Base-by-base conservation (phyloP, 2,329 filamentous ascomycete genomes). In the Malbranchea cinnamomea region DNA sequence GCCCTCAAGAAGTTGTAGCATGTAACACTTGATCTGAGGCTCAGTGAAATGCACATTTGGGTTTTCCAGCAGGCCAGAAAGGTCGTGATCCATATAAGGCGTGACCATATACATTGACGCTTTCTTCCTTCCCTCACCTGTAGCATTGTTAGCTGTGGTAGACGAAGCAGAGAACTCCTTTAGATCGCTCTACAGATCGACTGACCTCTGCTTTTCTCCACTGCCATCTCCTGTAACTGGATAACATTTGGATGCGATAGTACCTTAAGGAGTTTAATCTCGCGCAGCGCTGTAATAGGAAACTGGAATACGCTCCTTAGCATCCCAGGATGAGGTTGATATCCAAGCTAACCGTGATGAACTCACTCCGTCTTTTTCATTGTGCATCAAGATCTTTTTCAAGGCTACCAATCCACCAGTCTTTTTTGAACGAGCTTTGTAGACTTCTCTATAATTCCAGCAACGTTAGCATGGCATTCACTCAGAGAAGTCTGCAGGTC, bases 361-460 rank as follows among this genome's bases (percentile, higher is more conserved):
- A 59, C 74, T 45, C 57, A 81, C 76, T 28, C 89, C 89, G 56
- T 98, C 89, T 54, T 94, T 95, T 62, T 98, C 89, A 54, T 95
- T 92, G 54, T 95, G 89, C 81, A 95, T 94, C 41, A 98, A 73
- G 42, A 98, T 98, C 67, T 95, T 95, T 63, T 98, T 98, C 48
- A 98, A 57, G 3, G 89, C 89, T 37, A 93, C 79, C 26, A 87
- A 56, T 14, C 71, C 67, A 31, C 80, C 78, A 1, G 74, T 80
- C 46, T 69, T 78, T 46, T 72, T 76, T 16, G 79, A 83, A 37
- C 71, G 71, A 37, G 84, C 89, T 48, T 87, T 89, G 55, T 93
- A 83, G 22, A 95, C 89, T 60, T 95, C 84, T 42, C 77, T 79
- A 38, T 24, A 11, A 23, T 13, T 21, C 17, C 11, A 34, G 22